These are phyloP conservation scores for Cystofilobasidium ferigula DNA, from an alignment of 768 basidiomycete species.

Conservation along the genomic window DNA sequence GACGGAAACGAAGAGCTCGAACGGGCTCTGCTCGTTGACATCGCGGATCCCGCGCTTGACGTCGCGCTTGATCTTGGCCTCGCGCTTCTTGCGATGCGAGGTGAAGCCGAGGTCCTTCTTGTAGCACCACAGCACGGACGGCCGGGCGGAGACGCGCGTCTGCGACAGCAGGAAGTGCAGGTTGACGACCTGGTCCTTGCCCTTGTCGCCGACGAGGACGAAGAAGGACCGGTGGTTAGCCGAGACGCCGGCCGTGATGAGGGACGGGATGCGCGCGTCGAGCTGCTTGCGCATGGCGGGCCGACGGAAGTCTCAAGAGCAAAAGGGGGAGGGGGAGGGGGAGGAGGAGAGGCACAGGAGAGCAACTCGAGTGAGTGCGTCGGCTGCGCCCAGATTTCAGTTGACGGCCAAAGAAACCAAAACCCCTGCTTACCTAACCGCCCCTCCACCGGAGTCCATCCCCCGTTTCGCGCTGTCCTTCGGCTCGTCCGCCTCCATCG, in stretches of 20 bases:
- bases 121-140: constrained; percentile 95
- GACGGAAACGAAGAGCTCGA: constrained; percentile 97
- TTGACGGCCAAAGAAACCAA: too few relatives aligned
- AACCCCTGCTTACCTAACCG: too few relatives aligned
- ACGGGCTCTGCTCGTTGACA: constrained; percentile 88
- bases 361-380: too few relatives aligned
- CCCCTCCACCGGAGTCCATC: too few relatives aligned
- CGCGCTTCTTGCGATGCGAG: constrained; percentile 93
- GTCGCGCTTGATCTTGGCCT: constrained; percentile 91
- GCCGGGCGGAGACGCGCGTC: constrained; percentile 73
- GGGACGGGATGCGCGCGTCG: constrained; percentile 80
- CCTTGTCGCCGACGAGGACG: constrained; percentile 88
- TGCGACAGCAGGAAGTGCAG: constrained; percentile 90
- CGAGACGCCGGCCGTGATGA: constrained; percentile 88
- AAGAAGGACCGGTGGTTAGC: constrained; percentile 89
- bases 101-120: constrained; percentile 97
- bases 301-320: not conserved
- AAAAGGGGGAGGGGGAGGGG: not conserved
- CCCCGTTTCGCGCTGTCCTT: too few relatives aligned
- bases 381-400: too few relatives aligned
- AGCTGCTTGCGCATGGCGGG: constrained; percentile 45
- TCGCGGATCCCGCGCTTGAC: constrained; percentile 89
- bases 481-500: too few relatives aligned
- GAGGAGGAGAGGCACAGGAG: too few relatives aligned
- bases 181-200: constrained; percentile 89